Percentiles rank a stretch among this genome's conserved stretches.
Evolutionary conservation across 2,329 filamentous ascomycete genomes (phyloP).

Genomic region (Esteya vermicola): DNA sequence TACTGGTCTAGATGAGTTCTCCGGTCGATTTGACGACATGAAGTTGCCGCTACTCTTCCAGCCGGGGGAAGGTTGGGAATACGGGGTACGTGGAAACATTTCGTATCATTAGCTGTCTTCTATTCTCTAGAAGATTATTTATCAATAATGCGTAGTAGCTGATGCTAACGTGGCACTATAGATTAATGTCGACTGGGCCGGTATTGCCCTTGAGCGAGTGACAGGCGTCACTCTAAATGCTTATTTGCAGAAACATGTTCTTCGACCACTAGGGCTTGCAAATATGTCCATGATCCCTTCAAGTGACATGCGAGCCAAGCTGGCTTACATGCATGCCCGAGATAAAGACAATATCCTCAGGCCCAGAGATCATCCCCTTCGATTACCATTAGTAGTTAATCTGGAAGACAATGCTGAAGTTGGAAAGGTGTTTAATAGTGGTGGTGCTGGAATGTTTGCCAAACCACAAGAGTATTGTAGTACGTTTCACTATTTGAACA

Average conservation of each 20-base stretch:
- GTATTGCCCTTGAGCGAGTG: slow-evolving; percentile 26
- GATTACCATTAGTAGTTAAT: slow-evolving; percentile 6
- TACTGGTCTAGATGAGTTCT: slow-evolving; percentile 42
- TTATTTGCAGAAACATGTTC: slow-evolving; percentile 28
- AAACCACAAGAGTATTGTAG: slow-evolving; percentile 24
- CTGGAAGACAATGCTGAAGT: slow-evolving; percentile 2
- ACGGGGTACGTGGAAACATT: slow-evolving; percentile 18
- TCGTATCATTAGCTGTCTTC: slow-evolving; percentile 18
- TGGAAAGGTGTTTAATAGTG: slow-evolving; percentile 19
- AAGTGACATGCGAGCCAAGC: slow-evolving; percentile 30
- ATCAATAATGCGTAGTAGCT: slow-evolving; percentile 39
- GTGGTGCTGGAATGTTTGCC: slow-evolving; percentile 27
- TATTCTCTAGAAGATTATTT: slow-evolving; percentile 40
- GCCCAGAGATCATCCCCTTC: slow-evolving; percentile 19
- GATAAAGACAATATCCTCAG: slow-evolving; percentile 24
- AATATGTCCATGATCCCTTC: slow-evolving; percentile 32
- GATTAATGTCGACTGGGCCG: slow-evolving; percentile 36
- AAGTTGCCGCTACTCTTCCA: slow-evolving; percentile 26
- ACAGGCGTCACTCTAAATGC: slow-evolving; percentile 25
- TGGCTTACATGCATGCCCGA: slow-evolving; percentile 40
- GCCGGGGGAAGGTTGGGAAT: slow-evolving; percentile 33
- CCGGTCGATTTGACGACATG: slow-evolving; percentile 29
- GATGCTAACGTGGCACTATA: too few relatives aligned
- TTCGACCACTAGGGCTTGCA: slow-evolving; percentile 31
- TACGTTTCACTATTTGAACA: neutral